Percentiles rank a stretch among this genome's conserved stretches.
Conservation (phyloP, 2,329 filamentous ascomycete genomes). For the Exophiala lecanii-corni region DNA sequence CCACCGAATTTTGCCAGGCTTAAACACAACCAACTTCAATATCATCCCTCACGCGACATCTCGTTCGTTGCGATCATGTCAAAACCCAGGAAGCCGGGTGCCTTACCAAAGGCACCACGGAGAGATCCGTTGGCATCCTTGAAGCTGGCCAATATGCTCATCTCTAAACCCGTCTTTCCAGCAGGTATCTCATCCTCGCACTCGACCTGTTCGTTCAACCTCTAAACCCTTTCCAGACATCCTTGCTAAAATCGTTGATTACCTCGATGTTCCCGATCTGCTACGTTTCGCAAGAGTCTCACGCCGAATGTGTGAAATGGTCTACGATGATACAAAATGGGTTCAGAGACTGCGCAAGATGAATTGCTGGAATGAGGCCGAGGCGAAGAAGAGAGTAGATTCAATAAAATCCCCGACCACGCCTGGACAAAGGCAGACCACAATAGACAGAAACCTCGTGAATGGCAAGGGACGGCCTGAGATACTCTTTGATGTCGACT, state of each 20-base stretch:
- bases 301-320: slow-evolving; percentile 89
- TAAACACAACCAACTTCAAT: no score
- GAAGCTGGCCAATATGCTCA: slow-evolving; percentile 74
- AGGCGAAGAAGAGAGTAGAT: slow-evolving; percentile 59
- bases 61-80: slow-evolving; percentile 32
- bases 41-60: background rate
- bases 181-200: slow-evolving; percentile 55
- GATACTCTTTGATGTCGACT: slow-evolving; percentile 20
- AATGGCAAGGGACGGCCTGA: slow-evolving; percentile 27
- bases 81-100: slow-evolving; percentile 44
- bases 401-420: slow-evolving; percentile 11
- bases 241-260: slow-evolving; percentile 80
- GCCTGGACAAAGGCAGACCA: slow-evolving; percentile 13
- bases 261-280: slow-evolving; percentile 79
- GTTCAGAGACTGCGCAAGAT: slow-evolving; percentile 79
- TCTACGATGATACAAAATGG: slow-evolving; percentile 97
- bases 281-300: slow-evolving; percentile 80
- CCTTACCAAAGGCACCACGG: slow-evolving; percentile 31
- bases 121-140: slow-evolving; percentile 67
- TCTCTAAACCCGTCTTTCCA: slow-evolving; percentile 72
- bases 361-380: slow-evolving; percentile 85
- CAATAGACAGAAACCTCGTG: slow-evolving; percentile 21
- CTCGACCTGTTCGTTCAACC: slow-evolving; percentile 1
- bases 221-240: slow-evolving; percentile 60
- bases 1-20: no score